phyloP scores from a whole-genome alignment of 1,139 yeast species.

The Taphrina confusa region DNA sequence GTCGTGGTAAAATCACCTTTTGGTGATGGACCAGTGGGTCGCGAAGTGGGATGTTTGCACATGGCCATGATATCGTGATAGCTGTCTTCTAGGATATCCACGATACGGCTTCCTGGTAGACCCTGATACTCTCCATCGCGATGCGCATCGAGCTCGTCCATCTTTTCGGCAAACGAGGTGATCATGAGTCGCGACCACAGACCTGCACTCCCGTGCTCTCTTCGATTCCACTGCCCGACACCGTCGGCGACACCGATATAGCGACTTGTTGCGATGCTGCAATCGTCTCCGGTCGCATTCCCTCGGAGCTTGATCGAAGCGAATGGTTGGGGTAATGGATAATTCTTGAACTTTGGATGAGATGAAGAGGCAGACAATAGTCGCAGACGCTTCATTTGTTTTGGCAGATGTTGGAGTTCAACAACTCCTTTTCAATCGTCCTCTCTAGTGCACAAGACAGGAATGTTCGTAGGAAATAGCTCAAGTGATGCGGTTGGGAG shows the following conservation, averaged over 20 bases:
- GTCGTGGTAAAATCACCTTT: slow-evolving; percentile 29
- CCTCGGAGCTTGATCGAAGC: slow-evolving; percentile 25
- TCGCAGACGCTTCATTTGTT: slow-evolving; percentile 23
- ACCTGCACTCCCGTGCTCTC: slow-evolving; percentile 38
- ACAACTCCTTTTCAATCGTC: no score
- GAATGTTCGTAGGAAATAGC: no score
- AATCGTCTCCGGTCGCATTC: slow-evolving; percentile 31
- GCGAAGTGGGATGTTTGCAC: slow-evolving; percentile 29
- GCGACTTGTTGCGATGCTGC: slow-evolving; percentile 24
- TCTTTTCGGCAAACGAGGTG: slow-evolving; percentile 28
- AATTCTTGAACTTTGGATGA: slow-evolving; percentile 34
- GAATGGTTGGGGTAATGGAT: slow-evolving; percentile 29
- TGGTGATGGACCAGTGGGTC: slow-evolving; percentile 29
- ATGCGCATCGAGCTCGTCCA: neutral
- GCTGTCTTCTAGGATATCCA: slow-evolving; percentile 22
- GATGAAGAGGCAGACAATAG: slow-evolving; percentile 25
- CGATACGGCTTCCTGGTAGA: slow-evolving; percentile 2
- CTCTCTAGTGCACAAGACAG: no score
- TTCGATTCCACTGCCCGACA: slow-evolving; percentile 39
- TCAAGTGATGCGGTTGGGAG: no score
- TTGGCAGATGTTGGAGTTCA: no score
- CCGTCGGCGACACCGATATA: slow-evolving; percentile 38
- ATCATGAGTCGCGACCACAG: slow-evolving; percentile 37
- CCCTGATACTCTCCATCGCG: neutral
- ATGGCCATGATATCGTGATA: slow-evolving; percentile 32